A percentile compares a stretch with the other conserved stretches of the same genome.
phyloP scores from a whole-genome alignment of 495 filamentous ascomycete genomes.

The Pseudevernia furfuracea region DNA sequence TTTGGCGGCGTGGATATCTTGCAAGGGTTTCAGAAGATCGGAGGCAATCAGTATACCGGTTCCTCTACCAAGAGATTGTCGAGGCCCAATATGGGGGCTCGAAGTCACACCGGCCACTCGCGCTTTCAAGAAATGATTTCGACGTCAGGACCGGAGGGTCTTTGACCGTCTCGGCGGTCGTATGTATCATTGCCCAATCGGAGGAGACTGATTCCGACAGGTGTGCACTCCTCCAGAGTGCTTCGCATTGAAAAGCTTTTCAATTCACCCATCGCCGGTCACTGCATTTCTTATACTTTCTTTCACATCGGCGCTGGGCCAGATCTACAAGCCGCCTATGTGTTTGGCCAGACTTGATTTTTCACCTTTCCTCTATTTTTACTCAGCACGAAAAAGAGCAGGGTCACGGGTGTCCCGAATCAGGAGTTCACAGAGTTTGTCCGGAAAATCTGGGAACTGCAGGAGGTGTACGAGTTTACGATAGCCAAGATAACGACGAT shows the following conservation, averaged over 20 bases:
- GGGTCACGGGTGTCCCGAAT: not conserved
- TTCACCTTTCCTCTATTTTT: not conserved
- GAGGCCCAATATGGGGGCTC: conserved; percentile 36
- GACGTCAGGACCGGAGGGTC: not conserved
- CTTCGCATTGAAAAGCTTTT: not conserved
- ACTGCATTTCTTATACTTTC: not conserved
- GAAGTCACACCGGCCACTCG: conserved; percentile 35
- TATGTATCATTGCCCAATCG: not conserved
- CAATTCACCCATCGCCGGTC: not conserved
- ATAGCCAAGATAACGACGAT: not conserved
- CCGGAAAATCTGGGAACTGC: not conserved
- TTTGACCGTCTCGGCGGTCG: not conserved
- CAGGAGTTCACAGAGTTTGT: not conserved
- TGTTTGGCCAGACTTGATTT: not conserved
- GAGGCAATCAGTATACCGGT: conserved; percentile 41
- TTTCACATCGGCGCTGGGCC: not conserved
- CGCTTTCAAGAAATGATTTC: conserved; percentile 32
- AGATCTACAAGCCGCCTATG: not conserved
- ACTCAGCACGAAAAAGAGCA: not conserved
- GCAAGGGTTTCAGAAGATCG: conserved; percentile 86
- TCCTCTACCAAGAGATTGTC: conserved; percentile 30
- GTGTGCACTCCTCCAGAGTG: not conserved
- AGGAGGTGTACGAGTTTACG: not conserved
- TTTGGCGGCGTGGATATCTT: conserved; percentile 72
- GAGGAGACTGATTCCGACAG: not conserved